These are phyloP conservation scores for Aspergillus fumigatiaffinis DNA, from an alignment of 2,329 filamentous ascomycete species.

Conservation along the genomic window DNA sequence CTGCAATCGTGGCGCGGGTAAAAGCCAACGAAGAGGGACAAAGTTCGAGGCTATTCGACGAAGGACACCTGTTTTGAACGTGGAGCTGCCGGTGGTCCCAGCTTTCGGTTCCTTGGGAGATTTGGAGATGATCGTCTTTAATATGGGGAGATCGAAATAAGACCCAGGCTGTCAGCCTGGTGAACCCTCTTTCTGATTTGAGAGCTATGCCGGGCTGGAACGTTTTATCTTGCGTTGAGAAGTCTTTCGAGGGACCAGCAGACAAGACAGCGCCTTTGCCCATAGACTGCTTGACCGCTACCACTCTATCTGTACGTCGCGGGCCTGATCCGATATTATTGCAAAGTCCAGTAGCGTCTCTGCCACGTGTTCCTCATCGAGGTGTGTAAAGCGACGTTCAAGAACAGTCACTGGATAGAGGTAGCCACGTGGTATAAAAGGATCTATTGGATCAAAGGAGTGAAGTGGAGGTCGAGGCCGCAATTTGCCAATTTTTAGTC, in stretches of 20 bases:
- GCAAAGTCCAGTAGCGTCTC: neutral
- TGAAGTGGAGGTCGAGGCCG: neutral
- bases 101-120: neutral
- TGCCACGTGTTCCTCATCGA: neutral
- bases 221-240: neutral
- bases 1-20: neutral
- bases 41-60: neutral
- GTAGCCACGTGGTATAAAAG: too few species aligned
- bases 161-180: neutral
- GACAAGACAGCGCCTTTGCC: neutral
- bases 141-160: neutral
- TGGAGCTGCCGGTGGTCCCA: neutral
- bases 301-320: neutral
- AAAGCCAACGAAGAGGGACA: neutral
- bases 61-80: neutral
- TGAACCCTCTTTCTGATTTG: neutral
- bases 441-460: neutral
- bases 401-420: neutral
- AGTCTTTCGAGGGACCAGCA: neutral
- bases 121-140: neutral
- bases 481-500: neutral
- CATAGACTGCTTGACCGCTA: neutral
- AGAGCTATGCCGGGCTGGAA: neutral
- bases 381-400: neutral
- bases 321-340: too few species aligned